These are phyloP conservation scores for Termitomyces eurrhizus DNA, from an alignment of 768 basidiomycete genomes.

Conservation along the genomic window DNA sequence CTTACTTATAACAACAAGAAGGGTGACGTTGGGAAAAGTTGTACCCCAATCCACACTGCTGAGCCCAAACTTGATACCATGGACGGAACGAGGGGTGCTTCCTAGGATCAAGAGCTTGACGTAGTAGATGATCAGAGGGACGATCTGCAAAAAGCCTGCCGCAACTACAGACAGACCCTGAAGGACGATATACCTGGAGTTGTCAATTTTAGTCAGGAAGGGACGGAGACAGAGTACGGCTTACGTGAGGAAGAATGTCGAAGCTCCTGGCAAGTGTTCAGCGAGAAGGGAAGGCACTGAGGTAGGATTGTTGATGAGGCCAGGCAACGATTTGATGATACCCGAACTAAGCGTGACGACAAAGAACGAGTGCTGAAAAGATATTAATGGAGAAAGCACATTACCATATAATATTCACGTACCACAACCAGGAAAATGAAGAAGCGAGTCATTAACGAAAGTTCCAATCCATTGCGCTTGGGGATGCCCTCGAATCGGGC, in stretches of 20 bases:
- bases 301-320: constrained; percentile 62
- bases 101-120: constrained; percentile 86
- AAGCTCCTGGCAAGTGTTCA: constrained; percentile 71
- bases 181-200: constrained; percentile 62
- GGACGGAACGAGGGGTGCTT: constrained; percentile 84
- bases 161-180: constrained; percentile 80
- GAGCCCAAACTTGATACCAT: constrained; percentile 74
- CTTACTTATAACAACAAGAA: constrained; percentile 81
- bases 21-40: constrained; percentile 65
- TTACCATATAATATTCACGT: constrained; percentile 28
- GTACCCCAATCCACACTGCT: constrained; percentile 74
- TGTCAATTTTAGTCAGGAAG: neutral
- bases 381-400: neutral
- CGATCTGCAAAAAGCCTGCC: constrained; percentile 76
- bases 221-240: constrained; percentile 16
- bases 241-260: constrained; percentile 88
- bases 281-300: constrained; percentile 73
- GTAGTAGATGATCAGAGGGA: constrained; percentile 79
- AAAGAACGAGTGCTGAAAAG: constrained; percentile 83
- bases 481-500: constrained; percentile 90
- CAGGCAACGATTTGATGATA: constrained; percentile 65
- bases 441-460: constrained; percentile 88
- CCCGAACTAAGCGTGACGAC: constrained; percentile 85
- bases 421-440: constrained; percentile 92
- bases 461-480: constrained; percentile 74